Conservation (phyloP, 2,329 filamentous ascomycete genomes). For the Penicillium sp. region DNA sequence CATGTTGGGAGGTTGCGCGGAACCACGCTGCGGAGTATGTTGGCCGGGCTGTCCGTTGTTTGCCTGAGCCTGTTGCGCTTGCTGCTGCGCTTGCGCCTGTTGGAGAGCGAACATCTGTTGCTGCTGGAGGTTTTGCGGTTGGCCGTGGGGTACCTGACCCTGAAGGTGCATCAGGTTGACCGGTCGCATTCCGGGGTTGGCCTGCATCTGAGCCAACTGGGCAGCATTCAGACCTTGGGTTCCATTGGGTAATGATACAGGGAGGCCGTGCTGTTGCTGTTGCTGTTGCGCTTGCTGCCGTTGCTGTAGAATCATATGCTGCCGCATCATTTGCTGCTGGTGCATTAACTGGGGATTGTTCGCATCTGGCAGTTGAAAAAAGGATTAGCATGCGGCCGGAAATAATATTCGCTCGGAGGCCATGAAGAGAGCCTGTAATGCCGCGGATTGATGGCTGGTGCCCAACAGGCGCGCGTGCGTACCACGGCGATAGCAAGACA, state of each 20-base stretch:
- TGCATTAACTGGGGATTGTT: slow-evolving; percentile 49
- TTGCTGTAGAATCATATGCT: slow-evolving; percentile 20
- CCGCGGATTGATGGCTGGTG: not conserved
- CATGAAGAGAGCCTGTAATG: not conserved
- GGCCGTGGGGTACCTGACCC: slow-evolving; percentile 42
- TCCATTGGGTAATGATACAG: slow-evolving; percentile 43
- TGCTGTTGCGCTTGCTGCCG: slow-evolving; percentile 29
- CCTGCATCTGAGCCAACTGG: slow-evolving; percentile 46
- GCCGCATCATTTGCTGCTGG: slow-evolving; percentile 24
- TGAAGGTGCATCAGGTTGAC: slow-evolving; percentile 42
- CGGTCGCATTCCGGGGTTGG: slow-evolving; percentile 41
- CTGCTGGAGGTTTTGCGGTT: slow-evolving; percentile 45
- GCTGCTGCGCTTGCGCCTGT: slow-evolving; percentile 24
- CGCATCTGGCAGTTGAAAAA: slow-evolving; percentile 27
- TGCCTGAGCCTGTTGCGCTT: slow-evolving; percentile 22
- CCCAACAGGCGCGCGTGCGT: not conserved
- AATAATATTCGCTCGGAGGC: not conserved
- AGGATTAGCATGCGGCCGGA: slow-evolving; percentile 11
- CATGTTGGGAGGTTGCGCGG: slow-evolving; percentile 43
- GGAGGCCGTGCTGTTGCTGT: slow-evolving; percentile 36
- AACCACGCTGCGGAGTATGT: slow-evolving; percentile 40
- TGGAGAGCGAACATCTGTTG: slow-evolving; percentile 32
- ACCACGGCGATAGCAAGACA: not conserved
- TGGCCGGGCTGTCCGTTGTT: slow-evolving; percentile 25
- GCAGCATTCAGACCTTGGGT: slow-evolving; percentile 41